Conservation (phyloP, 495 filamentous ascomycete species). For the Penicillium waksmanii region DNA sequence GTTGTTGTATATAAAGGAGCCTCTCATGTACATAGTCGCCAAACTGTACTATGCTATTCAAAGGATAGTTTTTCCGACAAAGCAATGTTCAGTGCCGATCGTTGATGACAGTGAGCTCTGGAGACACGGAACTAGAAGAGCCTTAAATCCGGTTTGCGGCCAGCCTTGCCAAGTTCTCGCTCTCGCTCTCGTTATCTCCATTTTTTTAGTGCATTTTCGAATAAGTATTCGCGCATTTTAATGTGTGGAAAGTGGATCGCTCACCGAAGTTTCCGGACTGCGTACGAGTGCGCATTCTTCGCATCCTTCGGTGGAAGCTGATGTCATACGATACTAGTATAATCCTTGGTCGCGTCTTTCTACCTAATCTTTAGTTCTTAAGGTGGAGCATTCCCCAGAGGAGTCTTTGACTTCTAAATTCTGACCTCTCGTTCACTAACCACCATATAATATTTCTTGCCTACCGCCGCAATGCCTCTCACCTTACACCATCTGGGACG, state of each 20-base stretch:
- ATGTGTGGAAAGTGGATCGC: not conserved
- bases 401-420: not conserved
- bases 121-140: not conserved
- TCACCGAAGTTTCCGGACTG: no score
- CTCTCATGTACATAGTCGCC: not conserved
- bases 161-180: not conserved
- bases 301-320: not conserved
- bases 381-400: not conserved
- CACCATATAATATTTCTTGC: not conserved
- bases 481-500: slow-evolving; percentile 62
- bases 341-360: not conserved
- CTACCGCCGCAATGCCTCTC: slow-evolving; percentile 24
- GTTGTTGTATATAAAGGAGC: not conserved
- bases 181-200: slow-evolving; percentile 2
- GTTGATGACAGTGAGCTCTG: not conserved
- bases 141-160: not conserved
- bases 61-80: not conserved
- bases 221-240: not conserved
- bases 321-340: not conserved
- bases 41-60: not conserved
- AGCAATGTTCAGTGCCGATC: not conserved
- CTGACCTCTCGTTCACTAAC: no score
- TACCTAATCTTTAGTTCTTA: not conserved
- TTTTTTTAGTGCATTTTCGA: no score
- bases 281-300: no score